phyloP scores from a whole-genome alignment of 176 grass and related monocot species.

The Hsuehochloa calcarea region DNA sequence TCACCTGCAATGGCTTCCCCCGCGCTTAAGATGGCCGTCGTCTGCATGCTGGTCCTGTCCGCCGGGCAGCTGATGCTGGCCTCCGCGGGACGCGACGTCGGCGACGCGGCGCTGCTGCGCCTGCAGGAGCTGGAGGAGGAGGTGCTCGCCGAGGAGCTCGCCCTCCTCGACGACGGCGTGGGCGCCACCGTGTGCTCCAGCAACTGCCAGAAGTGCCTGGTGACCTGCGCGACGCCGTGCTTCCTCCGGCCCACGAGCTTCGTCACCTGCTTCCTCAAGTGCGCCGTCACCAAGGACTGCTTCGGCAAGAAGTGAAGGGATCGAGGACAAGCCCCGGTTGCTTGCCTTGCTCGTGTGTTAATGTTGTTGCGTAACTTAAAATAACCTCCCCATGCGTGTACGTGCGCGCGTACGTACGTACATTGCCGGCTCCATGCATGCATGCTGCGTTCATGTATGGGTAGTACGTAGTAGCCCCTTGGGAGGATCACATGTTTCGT shows the following conservation, averaged over 20 bases:
- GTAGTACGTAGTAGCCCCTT: too few relatives aligned
- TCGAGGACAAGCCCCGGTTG: too few relatives aligned
- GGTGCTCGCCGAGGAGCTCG: not conserved
- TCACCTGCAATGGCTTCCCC: too few relatives aligned
- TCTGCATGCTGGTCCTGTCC: not conserved
- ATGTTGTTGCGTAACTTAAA: too few relatives aligned
- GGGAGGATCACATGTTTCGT: too few relatives aligned
- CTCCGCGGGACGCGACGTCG: not conserved
- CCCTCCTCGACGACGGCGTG: too few relatives aligned
- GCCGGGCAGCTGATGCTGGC: not conserved
- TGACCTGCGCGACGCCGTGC: not conserved
- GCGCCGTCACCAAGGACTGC: not conserved
- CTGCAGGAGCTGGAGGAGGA: not conserved
- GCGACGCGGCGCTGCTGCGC: not conserved
- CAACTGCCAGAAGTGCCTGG: not conserved
- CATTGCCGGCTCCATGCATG: too few relatives aligned
- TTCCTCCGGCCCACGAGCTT: not conserved
- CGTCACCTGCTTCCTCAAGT: not conserved
- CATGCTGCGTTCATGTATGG: too few relatives aligned
- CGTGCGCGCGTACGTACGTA: too few relatives aligned
- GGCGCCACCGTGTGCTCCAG: not conserved
- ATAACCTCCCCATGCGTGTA: too few relatives aligned
- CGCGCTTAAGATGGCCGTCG: not conserved
- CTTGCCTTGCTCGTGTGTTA: too few relatives aligned
- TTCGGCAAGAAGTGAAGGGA: not conserved